Conservation (phyloP, 1,139 yeast genomes). For the Kodamaea sp. region DNA sequence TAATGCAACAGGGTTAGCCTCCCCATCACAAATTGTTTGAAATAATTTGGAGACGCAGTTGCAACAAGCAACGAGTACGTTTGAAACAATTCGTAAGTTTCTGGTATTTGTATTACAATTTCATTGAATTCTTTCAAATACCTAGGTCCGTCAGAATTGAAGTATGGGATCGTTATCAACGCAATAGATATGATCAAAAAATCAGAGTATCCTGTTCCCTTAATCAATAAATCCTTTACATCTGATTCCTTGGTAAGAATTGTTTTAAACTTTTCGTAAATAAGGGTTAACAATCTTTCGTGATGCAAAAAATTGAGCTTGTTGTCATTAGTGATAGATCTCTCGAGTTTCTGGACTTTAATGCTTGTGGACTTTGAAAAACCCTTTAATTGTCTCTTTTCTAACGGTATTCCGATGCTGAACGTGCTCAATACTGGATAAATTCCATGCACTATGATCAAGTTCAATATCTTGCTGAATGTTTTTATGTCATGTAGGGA, state of each 20-base stretch:
- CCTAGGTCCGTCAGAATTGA: conserved; percentile 6
- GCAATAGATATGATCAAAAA: conserved; percentile 58
- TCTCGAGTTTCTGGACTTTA: conserved; percentile 18
- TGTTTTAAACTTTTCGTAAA: conserved; percentile 34
- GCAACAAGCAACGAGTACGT: conserved; percentile 55
- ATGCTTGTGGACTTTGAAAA: conserved; percentile 33
- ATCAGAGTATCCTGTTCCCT: conserved; percentile 77
- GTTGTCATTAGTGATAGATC: conserved; percentile 1
- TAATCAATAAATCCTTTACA: conserved; percentile 55
- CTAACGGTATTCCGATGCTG: conserved; percentile 66
- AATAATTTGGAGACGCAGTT: conserved; percentile 34
- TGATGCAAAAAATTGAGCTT: conserved; percentile 5
- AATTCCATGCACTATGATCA: conserved; percentile 69
- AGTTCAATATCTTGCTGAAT: conserved; percentile 62
- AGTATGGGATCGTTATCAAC: conserved; percentile 45
- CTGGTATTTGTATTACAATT: conserved; percentile 35
- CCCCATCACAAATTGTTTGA: conserved; percentile 42
- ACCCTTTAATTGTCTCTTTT: conserved; percentile 54
- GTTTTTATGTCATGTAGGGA: conserved; percentile 83
- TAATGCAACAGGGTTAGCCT: conserved; percentile 57
- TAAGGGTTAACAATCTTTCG: conserved; percentile 27
- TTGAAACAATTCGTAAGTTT: conserved; percentile 62
- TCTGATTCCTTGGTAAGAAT: conserved; percentile 48
- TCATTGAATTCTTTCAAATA: conserved; percentile 1
- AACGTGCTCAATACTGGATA: conserved; percentile 59